Evolutionary conservation across 148 eudicot species (phyloP), one percentile per base, ranked within the genome.

Genomic region (Fagopyrum homotropicum): DNA sequence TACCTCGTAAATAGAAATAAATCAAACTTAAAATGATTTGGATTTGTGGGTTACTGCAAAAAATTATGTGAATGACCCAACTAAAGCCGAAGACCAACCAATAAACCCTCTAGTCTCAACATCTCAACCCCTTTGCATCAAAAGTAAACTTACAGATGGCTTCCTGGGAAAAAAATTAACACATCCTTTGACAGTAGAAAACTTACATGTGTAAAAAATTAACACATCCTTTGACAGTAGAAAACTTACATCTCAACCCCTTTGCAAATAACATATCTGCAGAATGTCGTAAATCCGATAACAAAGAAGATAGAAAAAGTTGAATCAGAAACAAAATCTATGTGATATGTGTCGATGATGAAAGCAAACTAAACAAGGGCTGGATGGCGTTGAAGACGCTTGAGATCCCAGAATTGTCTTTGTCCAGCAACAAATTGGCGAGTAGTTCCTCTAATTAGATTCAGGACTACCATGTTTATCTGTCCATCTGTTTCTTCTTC

Each of bases 231-330:
- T 49, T 30, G 14, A 12, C 52, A 49, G 52, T 12, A 49, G 9
- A 9, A 49, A 49, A 8, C 52, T 49, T 49, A 49, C 52, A 49
- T n/a, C n/a, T n/a, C n/a, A n/a, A n/a, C n/a, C n/a, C n/a, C n/a
- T n/a, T n/a, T n/a, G 26, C 71, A 66, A 40, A 66, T 9, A n/a
- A 43, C 45, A 43, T 66, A 40, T 66, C 71, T 66, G 17, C n/a
- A 8, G n/a, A 66, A 66, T 9, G 44, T 11, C 44, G 40, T 30
- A 63, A 66, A 66, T 66, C 71, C 11, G 71, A 66, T 66, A 66
- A 17, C 15, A 66, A 8, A 14, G 71, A 40, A 66, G 71, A 66
- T 16, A 66, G 17, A 66, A 43, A 19, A 66, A 66, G 71, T 66
- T 66, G 46, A 66, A 66, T 40, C 15, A 40, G 71, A 66, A 14